Conservation (phyloP, 164 flowering plant species). For the Stephania japonica region DNA sequence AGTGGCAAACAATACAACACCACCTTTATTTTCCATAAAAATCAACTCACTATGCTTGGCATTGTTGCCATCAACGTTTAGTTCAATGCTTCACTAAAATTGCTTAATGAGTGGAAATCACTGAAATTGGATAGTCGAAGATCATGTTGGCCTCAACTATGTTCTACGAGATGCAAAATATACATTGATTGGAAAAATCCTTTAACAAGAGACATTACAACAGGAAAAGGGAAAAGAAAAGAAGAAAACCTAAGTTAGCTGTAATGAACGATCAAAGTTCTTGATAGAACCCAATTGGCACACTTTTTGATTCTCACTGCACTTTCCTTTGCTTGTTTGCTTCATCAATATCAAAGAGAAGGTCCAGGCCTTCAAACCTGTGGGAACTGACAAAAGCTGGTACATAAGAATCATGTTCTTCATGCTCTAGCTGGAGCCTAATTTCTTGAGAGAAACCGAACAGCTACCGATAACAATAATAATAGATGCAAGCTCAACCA, state of each 20-base stretch:
- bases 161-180: neutral
- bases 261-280: neutral
- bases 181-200: neutral
- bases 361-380: neutral
- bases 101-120: neutral
- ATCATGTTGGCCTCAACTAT: neutral
- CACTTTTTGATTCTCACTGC: neutral
- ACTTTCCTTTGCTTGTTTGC: neutral
- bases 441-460: neutral
- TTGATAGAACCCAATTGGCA: neutral
- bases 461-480: neutral
- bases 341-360: neutral
- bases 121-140: neutral
- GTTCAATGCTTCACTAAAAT: neutral
- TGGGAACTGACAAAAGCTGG: neutral
- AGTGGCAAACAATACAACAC: neutral
- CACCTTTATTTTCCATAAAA: neutral
- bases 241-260: neutral
- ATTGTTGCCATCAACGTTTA: neutral
- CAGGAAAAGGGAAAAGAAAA: neutral
- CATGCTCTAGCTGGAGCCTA: neutral
- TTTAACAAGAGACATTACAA: neutral
- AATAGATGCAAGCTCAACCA: neutral
- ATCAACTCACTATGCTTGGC: neutral
- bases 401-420: neutral